These are phyloP conservation scores for Sarocladiaceae sp. DNA, from an alignment of 2,329 filamentous ascomycete genomes.

Conservation along the genomic window DNA sequence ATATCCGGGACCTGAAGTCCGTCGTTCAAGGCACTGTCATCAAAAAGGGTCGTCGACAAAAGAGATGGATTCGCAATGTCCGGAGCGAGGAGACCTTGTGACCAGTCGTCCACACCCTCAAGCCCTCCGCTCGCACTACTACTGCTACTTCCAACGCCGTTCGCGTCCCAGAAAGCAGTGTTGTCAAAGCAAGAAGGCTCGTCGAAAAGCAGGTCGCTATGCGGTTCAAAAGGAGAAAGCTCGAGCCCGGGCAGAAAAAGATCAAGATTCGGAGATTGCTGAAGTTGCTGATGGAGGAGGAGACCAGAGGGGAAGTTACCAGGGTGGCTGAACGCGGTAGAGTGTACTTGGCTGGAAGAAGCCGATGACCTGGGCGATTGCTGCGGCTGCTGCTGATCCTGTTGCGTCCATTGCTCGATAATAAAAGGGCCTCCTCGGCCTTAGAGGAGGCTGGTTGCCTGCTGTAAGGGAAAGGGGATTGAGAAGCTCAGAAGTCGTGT, in stretches of 20 bases:
- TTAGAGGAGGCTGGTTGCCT: conserved; percentile 7
- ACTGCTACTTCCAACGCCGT: background rate
- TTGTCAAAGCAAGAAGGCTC: background rate
- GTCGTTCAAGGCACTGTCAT: background rate
- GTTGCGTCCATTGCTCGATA: conserved; percentile 7
- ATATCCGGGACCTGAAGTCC: background rate
- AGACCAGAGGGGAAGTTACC: background rate
- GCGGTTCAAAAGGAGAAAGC: background rate
- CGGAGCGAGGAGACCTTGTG: background rate
- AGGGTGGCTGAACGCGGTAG: background rate
- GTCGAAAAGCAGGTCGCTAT: background rate
- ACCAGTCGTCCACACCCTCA: conserved; percentile 1
- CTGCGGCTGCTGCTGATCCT: conserved; percentile 6
- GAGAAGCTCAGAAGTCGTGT: background rate
- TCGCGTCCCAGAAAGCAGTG: background rate
- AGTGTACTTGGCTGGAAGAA: conserved; percentile 5
- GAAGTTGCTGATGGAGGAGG: background rate
- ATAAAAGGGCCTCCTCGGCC: conserved; percentile 8
- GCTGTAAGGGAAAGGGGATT: background rate
- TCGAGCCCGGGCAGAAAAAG: background rate
- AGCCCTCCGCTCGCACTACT: background rate
- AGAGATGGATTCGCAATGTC: background rate
- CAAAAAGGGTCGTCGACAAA: background rate
- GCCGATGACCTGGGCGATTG: background rate
- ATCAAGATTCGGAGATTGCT: background rate